phyloP scores from a whole-genome alignment of 2,329 filamentous ascomycete species.

The Chaetomiaceae sp. region DNA sequence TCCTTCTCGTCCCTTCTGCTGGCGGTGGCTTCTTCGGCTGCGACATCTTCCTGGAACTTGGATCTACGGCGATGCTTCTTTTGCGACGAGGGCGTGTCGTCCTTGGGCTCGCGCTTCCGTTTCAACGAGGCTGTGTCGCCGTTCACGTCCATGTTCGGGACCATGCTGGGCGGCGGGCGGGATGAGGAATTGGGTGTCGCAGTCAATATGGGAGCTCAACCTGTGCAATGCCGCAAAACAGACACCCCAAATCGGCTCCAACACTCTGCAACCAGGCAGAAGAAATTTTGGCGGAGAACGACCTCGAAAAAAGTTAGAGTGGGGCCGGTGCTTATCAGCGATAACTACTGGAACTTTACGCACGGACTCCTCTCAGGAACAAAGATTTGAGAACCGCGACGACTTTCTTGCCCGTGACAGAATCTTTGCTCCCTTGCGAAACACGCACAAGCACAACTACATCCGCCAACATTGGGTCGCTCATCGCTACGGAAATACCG shows the following conservation, averaged over 20 bases:
- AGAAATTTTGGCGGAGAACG: constrained; percentile 28
- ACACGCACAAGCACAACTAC: too few species aligned
- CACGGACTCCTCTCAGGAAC: constrained; percentile 9
- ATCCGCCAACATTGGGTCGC: too few species aligned
- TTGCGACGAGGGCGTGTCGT: constrained; percentile 25
- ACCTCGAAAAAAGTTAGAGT: constrained; percentile 27
- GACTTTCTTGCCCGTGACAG: neutral
- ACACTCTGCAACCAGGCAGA: constrained; percentile 18
- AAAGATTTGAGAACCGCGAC: constrained; percentile 22
- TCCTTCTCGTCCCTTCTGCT: neutral
- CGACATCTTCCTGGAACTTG: constrained; percentile 14
- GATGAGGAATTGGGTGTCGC: neutral
- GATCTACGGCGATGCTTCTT: constrained; percentile 28
- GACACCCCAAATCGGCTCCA: constrained; percentile 12
- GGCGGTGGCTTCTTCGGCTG: constrained; percentile 5
- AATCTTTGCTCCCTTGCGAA: neutral
- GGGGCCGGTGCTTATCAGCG: constrained; percentile 25
- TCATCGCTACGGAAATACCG: neutral
- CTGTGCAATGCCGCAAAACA: constrained; percentile 1
- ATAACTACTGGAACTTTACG: too few species aligned
- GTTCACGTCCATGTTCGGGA: constrained; percentile 25
- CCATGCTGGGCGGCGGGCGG: constrained; percentile 10
- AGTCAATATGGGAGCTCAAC: neutral
- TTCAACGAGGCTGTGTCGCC: constrained; percentile 29
- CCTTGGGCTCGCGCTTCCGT: constrained; percentile 31